Percentiles rank a stretch among this genome's conserved stretches.
phyloP scores from a whole-genome alignment of 106 monocot species.

The Dendrobium chrysotoxum region DNA sequence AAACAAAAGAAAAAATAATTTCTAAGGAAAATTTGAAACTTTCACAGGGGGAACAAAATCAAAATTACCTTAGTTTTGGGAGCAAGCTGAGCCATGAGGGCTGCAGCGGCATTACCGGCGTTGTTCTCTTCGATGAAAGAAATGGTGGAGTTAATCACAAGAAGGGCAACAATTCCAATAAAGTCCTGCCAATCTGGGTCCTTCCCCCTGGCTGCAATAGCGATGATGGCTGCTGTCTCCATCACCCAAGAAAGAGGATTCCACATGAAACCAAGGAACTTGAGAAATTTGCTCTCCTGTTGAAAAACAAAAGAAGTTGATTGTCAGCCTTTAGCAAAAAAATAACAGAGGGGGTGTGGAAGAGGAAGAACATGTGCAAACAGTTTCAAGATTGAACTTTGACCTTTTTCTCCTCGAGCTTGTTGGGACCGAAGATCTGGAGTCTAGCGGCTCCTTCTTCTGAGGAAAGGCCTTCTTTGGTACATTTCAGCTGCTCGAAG shows the following conservation, averaged over 20 bases:
- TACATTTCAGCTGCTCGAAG: constrained; percentile 90
- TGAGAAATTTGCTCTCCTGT: constrained; percentile 91
- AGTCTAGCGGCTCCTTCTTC: constrained; percentile 64
- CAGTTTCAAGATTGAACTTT: not conserved
- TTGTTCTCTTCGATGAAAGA: constrained; percentile 99
- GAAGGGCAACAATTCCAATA: constrained; percentile 80
- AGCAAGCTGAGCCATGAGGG: constrained; percentile 93
- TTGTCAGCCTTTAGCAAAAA: not conserved
- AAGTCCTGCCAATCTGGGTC: constrained; percentile 98
- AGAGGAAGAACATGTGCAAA: not conserved
- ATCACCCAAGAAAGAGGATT: constrained; percentile 99
- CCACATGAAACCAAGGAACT: constrained; percentile 99
- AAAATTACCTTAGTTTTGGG: constrained; percentile 81
- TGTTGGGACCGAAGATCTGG: constrained; percentile 92
- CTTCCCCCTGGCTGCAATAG: constrained; percentile 75
- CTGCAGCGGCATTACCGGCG: constrained; percentile 93
- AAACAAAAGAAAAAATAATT: no score
- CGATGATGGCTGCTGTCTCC: constrained; percentile 99
- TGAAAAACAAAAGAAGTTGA: not conserved
- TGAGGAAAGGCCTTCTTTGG: constrained; percentile 68
- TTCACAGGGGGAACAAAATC: no score
- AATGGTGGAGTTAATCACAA: constrained; percentile 97
- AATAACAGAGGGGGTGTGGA: not conserved
- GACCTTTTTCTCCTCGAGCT: constrained; percentile 97
- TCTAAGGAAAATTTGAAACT: no score